Evolutionary conservation across 805 yeast species (phyloP), one percentile per base, ranked within the genome.

Genomic region (Myxozyma neotropica): DNA sequence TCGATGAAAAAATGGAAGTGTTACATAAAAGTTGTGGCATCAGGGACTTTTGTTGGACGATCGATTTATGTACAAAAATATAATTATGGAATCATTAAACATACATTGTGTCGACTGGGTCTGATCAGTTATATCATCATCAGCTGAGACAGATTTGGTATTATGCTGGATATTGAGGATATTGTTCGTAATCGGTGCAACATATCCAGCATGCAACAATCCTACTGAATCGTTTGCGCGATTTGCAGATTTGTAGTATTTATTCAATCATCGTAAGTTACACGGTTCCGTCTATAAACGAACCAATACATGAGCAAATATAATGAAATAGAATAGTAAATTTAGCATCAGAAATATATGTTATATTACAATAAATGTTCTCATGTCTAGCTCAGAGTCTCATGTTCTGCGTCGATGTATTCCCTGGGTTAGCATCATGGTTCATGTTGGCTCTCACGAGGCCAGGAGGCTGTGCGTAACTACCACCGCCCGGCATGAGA

Each of bases 1-100:
- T 29, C 39, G 39, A 19, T 29, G 50, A 31, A 46, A 46, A 31
- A 31, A 46, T 27, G 43, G 42, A 24, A 23, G 53, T 48, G 53
- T 48, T 50, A 50, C 45, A 39, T 50, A 40, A 40, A 50, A 40
- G 47, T 31, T 51, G 55, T 42, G 55, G 55, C 55, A 51, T 51
- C 31, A 42, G 29, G 55, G 47, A 19, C 21, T 26, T 50, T 31
- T 50, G 46, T 50, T 50, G 39, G 45, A 39, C 40, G 13, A 29
- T 42, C 55, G 48, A 42, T 51, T 51, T 13, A 29, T 53, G 55
- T 51, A 51, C 55, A 51, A 51, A 51, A 38, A 42, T 27, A 24
- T 26, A 42, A 42, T 26, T 42, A 46, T 48, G 33, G 43, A 21
- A 35, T 48, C 53, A 36, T 48, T 38, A 12, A 42, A 42, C 29